These are phyloP conservation scores for Cruciata laevipes DNA, from an alignment of 257 asterid genomes.

Conservation along the genomic window DNA sequence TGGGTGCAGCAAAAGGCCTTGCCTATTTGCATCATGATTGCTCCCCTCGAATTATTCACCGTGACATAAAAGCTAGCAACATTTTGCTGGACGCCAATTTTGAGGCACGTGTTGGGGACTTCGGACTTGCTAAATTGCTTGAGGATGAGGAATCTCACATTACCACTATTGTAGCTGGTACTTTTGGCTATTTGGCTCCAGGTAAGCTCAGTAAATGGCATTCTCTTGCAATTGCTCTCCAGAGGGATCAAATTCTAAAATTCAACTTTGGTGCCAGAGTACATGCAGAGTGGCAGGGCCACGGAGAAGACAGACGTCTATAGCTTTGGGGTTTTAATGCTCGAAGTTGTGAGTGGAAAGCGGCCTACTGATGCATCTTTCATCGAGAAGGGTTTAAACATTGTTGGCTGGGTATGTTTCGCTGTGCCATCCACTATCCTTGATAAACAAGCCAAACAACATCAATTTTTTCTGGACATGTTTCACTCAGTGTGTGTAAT, in stretches of 20 bases:
- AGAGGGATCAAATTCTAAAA: not conserved
- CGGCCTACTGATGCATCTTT: conserved; percentile 79
- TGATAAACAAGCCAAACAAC: not conserved
- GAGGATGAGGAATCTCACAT: conserved; percentile 95
- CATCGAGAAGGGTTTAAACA: conserved; percentile 78
- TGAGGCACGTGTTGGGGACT: conserved; percentile 92
- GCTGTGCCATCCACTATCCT: not conserved
- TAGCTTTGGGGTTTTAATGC: conserved; percentile 80
- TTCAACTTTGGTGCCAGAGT: conserved; percentile 36
- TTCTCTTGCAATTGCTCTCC: not conserved
- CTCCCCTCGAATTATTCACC: conserved; percentile 87
- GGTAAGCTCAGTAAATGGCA: conserved; percentile 30
- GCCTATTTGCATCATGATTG: conserved; percentile 96
- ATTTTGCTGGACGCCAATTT: conserved; percentile 82
- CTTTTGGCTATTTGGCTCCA: conserved; percentile 96
- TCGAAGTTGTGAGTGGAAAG: conserved; percentile 64
- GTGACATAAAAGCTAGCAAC: conserved; percentile 93
- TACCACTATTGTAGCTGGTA: conserved; percentile 95
- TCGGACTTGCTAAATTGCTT: conserved; percentile 87
- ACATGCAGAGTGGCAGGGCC: conserved; percentile 93
- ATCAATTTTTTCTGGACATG: not conserved
- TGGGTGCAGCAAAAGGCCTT: conserved; percentile 93
- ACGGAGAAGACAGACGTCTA: conserved; percentile 84
- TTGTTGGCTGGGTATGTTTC: conserved; percentile 77
- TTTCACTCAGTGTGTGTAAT: not conserved